phyloP scores from a whole-genome alignment of 2,329 filamentous ascomycete genomes.

The Alternaria metachromatica region DNA sequence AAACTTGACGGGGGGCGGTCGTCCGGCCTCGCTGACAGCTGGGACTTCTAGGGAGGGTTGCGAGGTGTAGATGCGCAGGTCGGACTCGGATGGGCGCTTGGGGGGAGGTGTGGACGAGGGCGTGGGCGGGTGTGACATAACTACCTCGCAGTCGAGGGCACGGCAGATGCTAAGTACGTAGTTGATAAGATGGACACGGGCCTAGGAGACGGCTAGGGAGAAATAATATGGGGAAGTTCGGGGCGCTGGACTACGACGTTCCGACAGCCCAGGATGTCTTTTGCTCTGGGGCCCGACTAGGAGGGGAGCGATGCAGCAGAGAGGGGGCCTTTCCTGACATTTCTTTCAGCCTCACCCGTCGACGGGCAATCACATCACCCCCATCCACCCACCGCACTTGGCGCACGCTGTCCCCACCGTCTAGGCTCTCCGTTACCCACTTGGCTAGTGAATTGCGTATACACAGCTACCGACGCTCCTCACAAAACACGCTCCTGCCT shows the following conservation, averaged over 20 bases:
- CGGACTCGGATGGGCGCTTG: conserved; percentile 27
- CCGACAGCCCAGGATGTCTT: conserved; percentile 13
- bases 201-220: conserved; percentile 12
- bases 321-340: conserved; percentile 13
- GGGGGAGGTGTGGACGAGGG: conserved; percentile 21
- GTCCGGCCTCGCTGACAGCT: conserved; percentile 43
- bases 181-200: conserved; percentile 9
- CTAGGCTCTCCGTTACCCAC: background rate
- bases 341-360: conserved; percentile 21
- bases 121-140: conserved; percentile 26
- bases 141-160: conserved; percentile 6
- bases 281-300: background rate
- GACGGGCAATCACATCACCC: background rate
- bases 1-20: conserved; percentile 57
- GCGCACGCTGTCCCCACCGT: background rate
- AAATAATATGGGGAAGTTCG: conserved; percentile 26
- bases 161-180: conserved; percentile 5
- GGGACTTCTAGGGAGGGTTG: conserved; percentile 58
- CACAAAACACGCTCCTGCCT: background rate
- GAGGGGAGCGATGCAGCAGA: conserved; percentile 4
- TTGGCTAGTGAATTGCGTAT: background rate
- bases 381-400: conserved; percentile 1
- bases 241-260: conserved; percentile 6
- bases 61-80: conserved; percentile 52
- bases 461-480: background rate